Evolutionary conservation across 2,329 filamentous ascomycete genomes (phyloP).

Genomic region (Fusarium lateritium): DNA sequence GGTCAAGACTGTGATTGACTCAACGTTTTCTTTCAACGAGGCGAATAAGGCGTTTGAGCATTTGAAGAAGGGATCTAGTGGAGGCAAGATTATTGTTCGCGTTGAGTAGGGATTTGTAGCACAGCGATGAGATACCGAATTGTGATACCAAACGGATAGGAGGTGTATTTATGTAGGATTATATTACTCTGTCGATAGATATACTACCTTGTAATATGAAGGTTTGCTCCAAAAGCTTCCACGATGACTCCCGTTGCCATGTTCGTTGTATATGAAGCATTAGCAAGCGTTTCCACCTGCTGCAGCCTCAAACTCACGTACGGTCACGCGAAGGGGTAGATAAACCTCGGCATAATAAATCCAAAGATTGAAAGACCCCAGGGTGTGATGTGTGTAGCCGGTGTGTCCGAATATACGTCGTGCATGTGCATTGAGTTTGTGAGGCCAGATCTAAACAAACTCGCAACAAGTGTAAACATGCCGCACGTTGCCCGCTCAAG

Average conservation of each 20-base stretch:
- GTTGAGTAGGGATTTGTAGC: conserved; percentile 23
- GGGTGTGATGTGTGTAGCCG: background rate
- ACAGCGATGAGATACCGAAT: conserved; percentile 17
- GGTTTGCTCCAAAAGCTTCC: background rate
- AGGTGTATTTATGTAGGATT: background rate
- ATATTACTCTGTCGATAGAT: background rate
- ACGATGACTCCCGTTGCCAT: background rate
- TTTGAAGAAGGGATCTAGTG: conserved; percentile 70
- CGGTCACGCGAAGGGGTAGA: background rate
- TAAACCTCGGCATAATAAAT: background rate
- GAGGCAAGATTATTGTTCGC: conserved; percentile 71
- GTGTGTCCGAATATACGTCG: background rate
- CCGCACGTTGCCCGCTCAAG: conserved; percentile 1
- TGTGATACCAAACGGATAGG: conserved; percentile 18
- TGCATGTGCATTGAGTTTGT: background rate
- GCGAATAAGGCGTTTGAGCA: conserved; percentile 69
- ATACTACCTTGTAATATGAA: background rate
- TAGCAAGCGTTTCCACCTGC: background rate
- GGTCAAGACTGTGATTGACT: conserved; percentile 69
- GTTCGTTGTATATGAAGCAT: background rate
- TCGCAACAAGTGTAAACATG: background rate
- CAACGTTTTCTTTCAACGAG: conserved; percentile 69
- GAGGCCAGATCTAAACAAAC: background rate
- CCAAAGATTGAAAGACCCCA: background rate
- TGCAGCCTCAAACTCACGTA: background rate